Evolutionary conservation across 306 rosid genomes (phyloP), one percentile per base, ranked within the genome.

Genomic region (Mimosa bimucronata): DNA sequence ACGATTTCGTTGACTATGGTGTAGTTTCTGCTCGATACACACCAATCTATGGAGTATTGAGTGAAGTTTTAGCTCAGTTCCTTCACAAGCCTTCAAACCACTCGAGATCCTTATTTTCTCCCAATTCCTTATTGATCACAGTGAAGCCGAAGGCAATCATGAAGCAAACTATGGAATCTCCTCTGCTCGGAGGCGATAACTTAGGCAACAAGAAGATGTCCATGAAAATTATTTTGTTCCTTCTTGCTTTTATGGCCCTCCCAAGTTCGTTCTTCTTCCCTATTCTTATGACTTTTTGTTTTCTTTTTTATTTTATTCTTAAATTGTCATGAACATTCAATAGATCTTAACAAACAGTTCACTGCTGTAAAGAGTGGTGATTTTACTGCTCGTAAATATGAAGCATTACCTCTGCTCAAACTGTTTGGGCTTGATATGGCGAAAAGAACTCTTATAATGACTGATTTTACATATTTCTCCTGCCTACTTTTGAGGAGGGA

Each of bases 131-230:
- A 34, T 34, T 34, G 38, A 1, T 34, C 41, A 34, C 62, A 12
- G 62, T n/a, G 62, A 48, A 46, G 42, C 42, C 25, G 44, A 31
- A 18, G 28, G 46, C 42, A 74, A 50, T 8, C 68, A 58, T 41
- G 52, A 80, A 31, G 77, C 65, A 19, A 19, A 45, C 58, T 64
- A 74, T 85, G 85, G 83, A 76, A 73, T 75, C 88, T 77, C 88
- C 91, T 72, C 83, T 89, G 18, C 16, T 84, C 76, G 67, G 67
- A 48, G 58, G 30, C 41, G 25, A 55, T 74, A 80, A 42, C 9
- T 58, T 72, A 64, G 62, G 71, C 71, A 70, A 13, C 1, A 46
- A 72, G 53, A 79, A 60, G 67, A 76, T 29, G 46, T 40, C 80
- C 69, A 73, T 25, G 2, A 67, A 60, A 23, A 34, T 83, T 70